These are phyloP conservation scores for Paecilomyces sp. DNA, from an alignment of 2,329 filamentous ascomycete species.

Conservation along the genomic window DNA sequence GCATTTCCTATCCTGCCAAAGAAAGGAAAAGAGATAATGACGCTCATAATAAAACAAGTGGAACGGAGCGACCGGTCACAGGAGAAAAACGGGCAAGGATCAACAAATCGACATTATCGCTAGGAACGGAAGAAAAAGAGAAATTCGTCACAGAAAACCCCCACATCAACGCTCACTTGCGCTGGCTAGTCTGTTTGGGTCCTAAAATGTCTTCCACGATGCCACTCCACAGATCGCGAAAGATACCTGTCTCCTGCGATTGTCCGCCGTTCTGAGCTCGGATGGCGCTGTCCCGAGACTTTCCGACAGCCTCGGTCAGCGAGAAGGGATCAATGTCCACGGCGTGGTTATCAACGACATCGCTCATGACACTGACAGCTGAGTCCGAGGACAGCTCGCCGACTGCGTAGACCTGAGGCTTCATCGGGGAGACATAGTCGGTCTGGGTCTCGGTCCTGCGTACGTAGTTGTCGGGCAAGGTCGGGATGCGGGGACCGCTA, in stretches of 20 bases:
- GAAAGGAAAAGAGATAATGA: background rate
- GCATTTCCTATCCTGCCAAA: background rate
- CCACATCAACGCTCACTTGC: background rate
- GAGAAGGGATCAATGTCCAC: constrained; percentile 51
- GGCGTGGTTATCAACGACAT: constrained; percentile 51
- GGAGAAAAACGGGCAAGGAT: background rate
- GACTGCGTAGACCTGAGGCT: constrained; percentile 51
- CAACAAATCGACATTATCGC: background rate
- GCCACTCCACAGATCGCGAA: constrained; percentile 28
- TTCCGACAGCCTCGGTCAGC: constrained; percentile 44
- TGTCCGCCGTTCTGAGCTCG: constrained; percentile 26
- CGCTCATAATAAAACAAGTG: background rate
- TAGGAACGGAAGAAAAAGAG: background rate
- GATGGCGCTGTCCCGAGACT: constrained; percentile 29
- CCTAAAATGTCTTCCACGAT: constrained; percentile 32
- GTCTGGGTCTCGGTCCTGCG: constrained; percentile 17
- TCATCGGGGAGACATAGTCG: constrained; percentile 35
- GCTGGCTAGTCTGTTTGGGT: constrained; percentile 22
- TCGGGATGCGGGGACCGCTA: constrained; percentile 41
- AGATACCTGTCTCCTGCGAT: constrained; percentile 19
- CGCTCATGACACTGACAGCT: constrained; percentile 49
- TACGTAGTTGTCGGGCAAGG: constrained; percentile 37
- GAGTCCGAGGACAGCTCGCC: constrained; percentile 35
- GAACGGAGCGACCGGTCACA: background rate
- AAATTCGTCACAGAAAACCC: background rate